phyloP scores from a whole-genome alignment of 2,329 filamentous ascomycete species.

The Colletotrichum ledebouriae region DNA sequence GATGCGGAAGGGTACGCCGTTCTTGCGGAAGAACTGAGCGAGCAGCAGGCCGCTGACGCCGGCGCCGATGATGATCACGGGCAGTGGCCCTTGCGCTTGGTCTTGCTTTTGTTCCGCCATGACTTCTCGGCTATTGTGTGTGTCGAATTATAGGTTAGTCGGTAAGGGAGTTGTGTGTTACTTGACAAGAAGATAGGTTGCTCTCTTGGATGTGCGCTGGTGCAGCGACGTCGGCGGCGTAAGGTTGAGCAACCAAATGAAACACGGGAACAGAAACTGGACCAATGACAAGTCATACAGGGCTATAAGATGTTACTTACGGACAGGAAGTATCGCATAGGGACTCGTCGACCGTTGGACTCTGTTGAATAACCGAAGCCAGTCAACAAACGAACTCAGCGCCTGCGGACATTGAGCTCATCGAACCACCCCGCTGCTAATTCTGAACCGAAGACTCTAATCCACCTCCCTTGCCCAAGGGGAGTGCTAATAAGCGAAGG shows the following conservation, averaged over 20 bases:
- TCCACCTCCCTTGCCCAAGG: constrained; percentile 23
- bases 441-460: constrained; percentile 34
- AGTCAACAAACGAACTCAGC: not conserved
- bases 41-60: constrained; percentile 55
- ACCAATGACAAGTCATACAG: constrained; percentile 21
- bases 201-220: constrained; percentile 27
- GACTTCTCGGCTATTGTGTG: not conserved
- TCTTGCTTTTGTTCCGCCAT: constrained; percentile 12
- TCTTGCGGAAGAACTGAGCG: constrained; percentile 51
- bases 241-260: constrained; percentile 8
- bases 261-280: constrained; percentile 3
- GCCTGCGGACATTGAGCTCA: not conserved
- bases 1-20: constrained; percentile 58
- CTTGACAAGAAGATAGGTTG: not conserved
- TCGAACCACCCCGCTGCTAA: constrained; percentile 14
- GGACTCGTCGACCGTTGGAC: not conserved
- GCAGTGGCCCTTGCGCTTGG: constrained; percentile 31
- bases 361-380: constrained; percentile 1
- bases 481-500: not conserved
- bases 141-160: not conserved
- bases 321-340: not conserved
- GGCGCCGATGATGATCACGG: constrained; percentile 54
- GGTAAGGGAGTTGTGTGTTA: constrained; percentile 3
- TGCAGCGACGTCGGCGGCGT: not conserved
- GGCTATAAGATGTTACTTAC: not conserved